Conservation (phyloP, 768 basidiomycete genomes). For the Serendipita vermifera region DNA sequence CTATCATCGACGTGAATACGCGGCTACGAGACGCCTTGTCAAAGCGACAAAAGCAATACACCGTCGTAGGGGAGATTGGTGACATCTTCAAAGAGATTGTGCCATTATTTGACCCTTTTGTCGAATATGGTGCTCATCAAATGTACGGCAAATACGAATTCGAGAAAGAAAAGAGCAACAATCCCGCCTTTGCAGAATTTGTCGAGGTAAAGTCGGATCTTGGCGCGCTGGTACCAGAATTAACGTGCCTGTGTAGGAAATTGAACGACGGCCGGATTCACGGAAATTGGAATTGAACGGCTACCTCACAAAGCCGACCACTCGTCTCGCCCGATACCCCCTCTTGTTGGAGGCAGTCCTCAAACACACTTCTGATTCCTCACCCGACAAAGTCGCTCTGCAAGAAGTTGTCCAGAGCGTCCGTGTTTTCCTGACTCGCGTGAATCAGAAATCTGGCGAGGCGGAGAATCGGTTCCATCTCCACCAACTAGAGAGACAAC, state of each 20-base stretch:
- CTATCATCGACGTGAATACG: constrained; percentile 84
- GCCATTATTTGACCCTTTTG: constrained; percentile 83
- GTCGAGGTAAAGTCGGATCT: constrained; percentile 61
- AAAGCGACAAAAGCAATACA: constrained; percentile 89
- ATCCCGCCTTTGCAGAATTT: constrained; percentile 85
- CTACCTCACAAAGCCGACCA: constrained; percentile 96
- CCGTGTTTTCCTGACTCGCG: constrained; percentile 69
- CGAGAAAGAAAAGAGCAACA: constrained; percentile 93
- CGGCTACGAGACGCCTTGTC: constrained; percentile 85
- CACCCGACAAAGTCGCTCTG: constrained; percentile 65
- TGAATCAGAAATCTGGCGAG: constrained; percentile 89
- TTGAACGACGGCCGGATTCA: constrained; percentile 87
- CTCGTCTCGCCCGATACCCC: constrained; percentile 92
- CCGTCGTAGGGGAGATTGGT: constrained; percentile 82
- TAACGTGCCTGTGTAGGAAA: constrained; percentile 38
- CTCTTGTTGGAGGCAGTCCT: constrained; percentile 81
- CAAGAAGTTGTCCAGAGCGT: constrained; percentile 66
- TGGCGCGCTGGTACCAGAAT: constrained; percentile 1
- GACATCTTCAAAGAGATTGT: constrained; percentile 83
- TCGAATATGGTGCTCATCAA: constrained; percentile 91
- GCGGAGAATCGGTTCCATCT: constrained; percentile 95
- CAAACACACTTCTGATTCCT: constrained; percentile 86
- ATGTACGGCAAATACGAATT: constrained; percentile 98
- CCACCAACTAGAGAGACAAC: constrained; percentile 81
- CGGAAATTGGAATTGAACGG: constrained; percentile 95